phyloP scores from a whole-genome alignment of 192 early-diverging fungal genomes.

The Phycomyces blakesleeanus region DNA sequence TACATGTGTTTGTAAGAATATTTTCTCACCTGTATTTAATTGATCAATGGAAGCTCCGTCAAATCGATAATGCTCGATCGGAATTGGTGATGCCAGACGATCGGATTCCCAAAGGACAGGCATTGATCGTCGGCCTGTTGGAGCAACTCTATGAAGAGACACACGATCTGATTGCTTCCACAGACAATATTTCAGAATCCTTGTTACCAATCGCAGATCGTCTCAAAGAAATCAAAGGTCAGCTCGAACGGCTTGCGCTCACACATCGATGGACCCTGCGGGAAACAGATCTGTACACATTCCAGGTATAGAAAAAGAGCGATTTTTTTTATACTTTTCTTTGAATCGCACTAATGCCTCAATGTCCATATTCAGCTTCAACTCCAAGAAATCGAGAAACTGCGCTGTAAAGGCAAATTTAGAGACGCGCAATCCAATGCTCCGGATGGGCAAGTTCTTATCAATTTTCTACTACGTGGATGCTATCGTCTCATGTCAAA shows the following conservation, averaged over 20 bases:
- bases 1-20: too few species aligned
- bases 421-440: conserved; percentile 58
- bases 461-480: conserved; percentile 72
- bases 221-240: conserved; percentile 66
- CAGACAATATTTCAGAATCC: conserved; percentile 30
- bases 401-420: conserved; percentile 83
- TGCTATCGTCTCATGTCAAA: conserved; percentile 86
- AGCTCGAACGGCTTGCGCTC: conserved; percentile 71
- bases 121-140: conserved; percentile 74
- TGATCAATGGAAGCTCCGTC: conserved; percentile 39
- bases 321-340: neutral
- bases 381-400: conserved; percentile 77
- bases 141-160: conserved; percentile 84
- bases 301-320: conserved; percentile 39
- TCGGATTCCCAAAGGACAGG: conserved; percentile 70
- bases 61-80: conserved; percentile 71
- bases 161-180: conserved; percentile 58
- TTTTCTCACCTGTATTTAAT: too few species aligned
- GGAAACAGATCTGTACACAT: conserved; percentile 76
- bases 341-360: conserved; percentile 15
- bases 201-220: conserved; percentile 29
- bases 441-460: conserved; percentile 73
- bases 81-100: conserved; percentile 71
- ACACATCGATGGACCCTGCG: conserved; percentile 76
- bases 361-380: conserved; percentile 45